Percentiles rank a stretch among this genome's conserved stretches.
Evolutionary conservation across 2,329 filamentous ascomycete genomes (phyloP).

Genomic region (Fusarium tjaetaba): DNA sequence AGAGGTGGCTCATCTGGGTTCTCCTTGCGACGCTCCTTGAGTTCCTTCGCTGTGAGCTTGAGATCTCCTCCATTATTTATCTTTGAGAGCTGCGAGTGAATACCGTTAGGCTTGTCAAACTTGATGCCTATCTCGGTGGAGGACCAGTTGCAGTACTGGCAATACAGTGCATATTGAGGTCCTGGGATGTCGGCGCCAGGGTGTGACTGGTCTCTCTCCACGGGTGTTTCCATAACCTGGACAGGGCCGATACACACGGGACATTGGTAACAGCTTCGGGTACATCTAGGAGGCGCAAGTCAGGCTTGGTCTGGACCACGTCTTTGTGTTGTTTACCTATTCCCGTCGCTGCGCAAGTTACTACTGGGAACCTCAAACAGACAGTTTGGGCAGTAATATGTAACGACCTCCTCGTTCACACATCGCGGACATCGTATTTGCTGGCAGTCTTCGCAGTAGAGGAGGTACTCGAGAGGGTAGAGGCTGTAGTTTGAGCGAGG

Average conservation of each 20-base stretch:
- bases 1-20: constrained; percentile 51
- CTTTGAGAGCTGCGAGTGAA: constrained; percentile 81
- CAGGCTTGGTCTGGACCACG: constrained; percentile 18
- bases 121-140: constrained; percentile 89
- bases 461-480: constrained; percentile 90
- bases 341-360: constrained; percentile 90
- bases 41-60: constrained; percentile 61
- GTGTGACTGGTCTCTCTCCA: constrained; percentile 53
- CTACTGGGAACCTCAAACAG: constrained; percentile 96
- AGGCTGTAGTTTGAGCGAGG: constrained; percentile 90
- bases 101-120: constrained; percentile 89
- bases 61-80: constrained; percentile 70
- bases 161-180: constrained; percentile 76
- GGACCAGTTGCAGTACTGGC: constrained; percentile 93
- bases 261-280: constrained; percentile 94
- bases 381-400: constrained; percentile 95
- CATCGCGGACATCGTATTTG: constrained; percentile 95
- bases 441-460: constrained; percentile 98
- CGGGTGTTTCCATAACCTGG: constrained; percentile 74
- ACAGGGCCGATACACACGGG: constrained; percentile 87
- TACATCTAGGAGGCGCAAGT: constrained; percentile 69
- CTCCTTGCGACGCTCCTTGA: constrained; percentile 63
- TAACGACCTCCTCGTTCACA: constrained; percentile 91
- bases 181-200: constrained; percentile 53
- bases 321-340: constrained; percentile 69